A percentile compares a stretch with the other conserved stretches of the same genome.
phyloP scores from a whole-genome alignment of 116 monocot genomes.

The Dioscorea cayenensis region DNA sequence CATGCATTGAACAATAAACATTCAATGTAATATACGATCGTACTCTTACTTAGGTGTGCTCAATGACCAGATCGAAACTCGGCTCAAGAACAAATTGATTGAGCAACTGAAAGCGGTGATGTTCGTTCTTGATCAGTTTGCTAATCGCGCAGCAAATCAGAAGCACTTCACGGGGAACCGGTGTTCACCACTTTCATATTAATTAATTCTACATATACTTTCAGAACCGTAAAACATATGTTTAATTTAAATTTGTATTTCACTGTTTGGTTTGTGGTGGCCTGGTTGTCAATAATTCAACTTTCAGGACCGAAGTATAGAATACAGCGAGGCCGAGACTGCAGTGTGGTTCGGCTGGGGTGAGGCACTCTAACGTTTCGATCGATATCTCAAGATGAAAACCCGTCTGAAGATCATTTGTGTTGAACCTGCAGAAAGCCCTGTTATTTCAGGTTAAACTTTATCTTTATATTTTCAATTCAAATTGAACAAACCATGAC shows the following conservation, averaged over 20 bases:
- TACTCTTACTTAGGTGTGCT: background rate
- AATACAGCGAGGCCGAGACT: slow-evolving; percentile 82
- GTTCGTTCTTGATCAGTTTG: slow-evolving; percentile 65
- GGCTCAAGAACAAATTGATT: slow-evolving; percentile 40
- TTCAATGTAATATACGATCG: background rate
- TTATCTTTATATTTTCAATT: background rate
- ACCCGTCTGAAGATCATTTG: slow-evolving; percentile 68
- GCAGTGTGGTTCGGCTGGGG: slow-evolving; percentile 79
- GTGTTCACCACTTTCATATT: background rate
- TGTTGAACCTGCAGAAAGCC: slow-evolving; percentile 87
- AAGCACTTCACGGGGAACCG: slow-evolving; percentile 72
- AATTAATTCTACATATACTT: too few species aligned
- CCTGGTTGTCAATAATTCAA: too few species aligned
- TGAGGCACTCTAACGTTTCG: slow-evolving; percentile 66
- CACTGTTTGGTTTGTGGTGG: too few species aligned
- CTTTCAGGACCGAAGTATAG: slow-evolving; percentile 94
- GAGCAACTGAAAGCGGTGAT: slow-evolving; percentile 44
- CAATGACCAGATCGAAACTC: slow-evolving; percentile 41
- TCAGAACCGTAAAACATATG: too few species aligned
- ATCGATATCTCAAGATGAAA: slow-evolving; percentile 77
- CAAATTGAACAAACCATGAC: too few species aligned
- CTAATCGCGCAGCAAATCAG: slow-evolving; percentile 75
- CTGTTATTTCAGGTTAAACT: slow-evolving; percentile 77
- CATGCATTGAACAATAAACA: background rate
- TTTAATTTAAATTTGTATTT: too few species aligned